phyloP scores from a whole-genome alignment of 352 stramenopile genomes.

The Globisporangium viniferum region DNA sequence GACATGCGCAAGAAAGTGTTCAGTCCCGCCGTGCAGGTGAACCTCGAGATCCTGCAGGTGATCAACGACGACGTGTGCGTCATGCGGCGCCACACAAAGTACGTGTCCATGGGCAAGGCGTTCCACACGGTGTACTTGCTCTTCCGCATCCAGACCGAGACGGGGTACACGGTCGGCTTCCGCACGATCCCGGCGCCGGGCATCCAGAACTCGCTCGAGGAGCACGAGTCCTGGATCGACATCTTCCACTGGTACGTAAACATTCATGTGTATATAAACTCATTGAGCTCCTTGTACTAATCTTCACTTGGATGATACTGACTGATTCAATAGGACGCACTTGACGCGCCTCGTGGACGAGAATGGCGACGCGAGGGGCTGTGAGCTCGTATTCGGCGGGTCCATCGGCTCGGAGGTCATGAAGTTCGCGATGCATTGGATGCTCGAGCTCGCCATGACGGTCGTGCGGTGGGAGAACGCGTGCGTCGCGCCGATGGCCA shows the following conservation, averaged over 20 bases:
- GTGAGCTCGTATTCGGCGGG: conserved; percentile 49
- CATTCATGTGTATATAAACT: not conserved
- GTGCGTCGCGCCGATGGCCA: conserved; percentile 49
- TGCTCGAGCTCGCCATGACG: conserved; percentile 77
- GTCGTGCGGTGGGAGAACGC: conserved; percentile 66
- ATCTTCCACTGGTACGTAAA: conserved; percentile 56
- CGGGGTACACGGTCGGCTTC: conserved; percentile 63
- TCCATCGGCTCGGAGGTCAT: conserved; percentile 50
- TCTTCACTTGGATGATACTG: not conserved
- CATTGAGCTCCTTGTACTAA: not conserved
- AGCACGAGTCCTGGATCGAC: conserved; percentile 55
- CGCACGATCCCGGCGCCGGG: conserved; percentile 50
- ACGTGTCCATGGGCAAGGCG: conserved; percentile 37
- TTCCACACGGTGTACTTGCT: conserved; percentile 77
- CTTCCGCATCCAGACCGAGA: conserved; percentile 52
- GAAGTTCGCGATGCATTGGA: conserved; percentile 69
- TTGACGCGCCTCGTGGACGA: conserved; percentile 27
- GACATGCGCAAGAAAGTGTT: conserved; percentile 59
- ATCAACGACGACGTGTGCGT: conserved; percentile 50
- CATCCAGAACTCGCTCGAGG: conserved; percentile 46
- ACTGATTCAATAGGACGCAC: conserved; percentile 27
- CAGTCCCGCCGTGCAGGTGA: conserved; percentile 34
- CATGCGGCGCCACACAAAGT: conserved; percentile 55
- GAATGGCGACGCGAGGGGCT: conserved; percentile 18
- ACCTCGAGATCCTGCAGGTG: conserved; percentile 45